These are phyloP conservation scores for Rhodotorula paludigena DNA, from an alignment of 768 basidiomycete species.

Conservation along the genomic window DNA sequence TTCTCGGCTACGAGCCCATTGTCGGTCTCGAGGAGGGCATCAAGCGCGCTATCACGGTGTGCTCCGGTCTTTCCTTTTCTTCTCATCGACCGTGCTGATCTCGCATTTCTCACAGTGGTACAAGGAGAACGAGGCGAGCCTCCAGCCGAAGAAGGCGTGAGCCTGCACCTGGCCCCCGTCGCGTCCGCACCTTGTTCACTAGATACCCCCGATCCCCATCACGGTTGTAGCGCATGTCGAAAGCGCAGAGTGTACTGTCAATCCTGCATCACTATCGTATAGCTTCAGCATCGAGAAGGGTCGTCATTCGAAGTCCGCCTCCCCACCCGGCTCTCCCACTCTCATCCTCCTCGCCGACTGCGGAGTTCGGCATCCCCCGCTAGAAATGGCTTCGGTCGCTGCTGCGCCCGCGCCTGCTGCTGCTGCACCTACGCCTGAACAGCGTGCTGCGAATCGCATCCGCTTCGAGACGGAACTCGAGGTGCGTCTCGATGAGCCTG, in stretches of 20 bases:
- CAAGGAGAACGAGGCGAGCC: slow-evolving; percentile 36
- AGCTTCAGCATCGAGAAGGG: too few relatives aligned
- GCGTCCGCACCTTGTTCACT: too few relatives aligned
- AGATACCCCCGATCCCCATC: too few relatives aligned
- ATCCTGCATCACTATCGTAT: too few relatives aligned
- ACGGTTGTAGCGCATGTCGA: too few relatives aligned
- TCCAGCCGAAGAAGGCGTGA: slow-evolving; percentile 16
- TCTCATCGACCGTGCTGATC: too few relatives aligned
- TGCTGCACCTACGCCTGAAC: neutral
- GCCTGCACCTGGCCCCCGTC: too few relatives aligned
- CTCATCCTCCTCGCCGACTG: too few relatives aligned
- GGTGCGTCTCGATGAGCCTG: slow-evolving; percentile 15
- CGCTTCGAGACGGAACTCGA: slow-evolving; percentile 43
- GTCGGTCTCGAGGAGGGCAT: slow-evolving; percentile 85
- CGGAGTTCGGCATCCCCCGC: too few relatives aligned
- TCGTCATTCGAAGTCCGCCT: too few relatives aligned
- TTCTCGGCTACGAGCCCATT: slow-evolving; percentile 88
- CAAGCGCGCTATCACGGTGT: slow-evolving; percentile 59
- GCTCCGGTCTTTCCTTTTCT: neutral
- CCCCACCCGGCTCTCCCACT: too few relatives aligned
- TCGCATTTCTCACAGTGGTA: slow-evolving; percentile 22
- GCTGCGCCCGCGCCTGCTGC: neutral
- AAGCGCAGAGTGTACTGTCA: too few relatives aligned
- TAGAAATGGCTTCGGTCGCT: neutral
- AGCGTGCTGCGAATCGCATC: slow-evolving; percentile 26